Evolutionary conservation across 148 eudicot genomes (phyloP).

Genomic region (Vaccinium myrtillus): DNA sequence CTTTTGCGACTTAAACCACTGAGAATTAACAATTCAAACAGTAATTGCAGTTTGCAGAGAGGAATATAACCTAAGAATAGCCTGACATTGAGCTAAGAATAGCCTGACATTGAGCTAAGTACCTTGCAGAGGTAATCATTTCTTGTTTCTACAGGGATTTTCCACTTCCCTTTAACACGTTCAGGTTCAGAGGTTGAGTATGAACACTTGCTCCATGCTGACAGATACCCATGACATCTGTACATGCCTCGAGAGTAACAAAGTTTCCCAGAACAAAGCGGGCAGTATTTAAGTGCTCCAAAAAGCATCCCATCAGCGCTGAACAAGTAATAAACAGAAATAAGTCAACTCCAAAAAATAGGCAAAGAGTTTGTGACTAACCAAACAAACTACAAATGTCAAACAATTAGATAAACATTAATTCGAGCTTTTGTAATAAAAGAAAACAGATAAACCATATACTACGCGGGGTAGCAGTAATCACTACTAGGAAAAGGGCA

Average conservation of each 20-base stretch:
- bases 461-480: background rate
- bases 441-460: background rate
- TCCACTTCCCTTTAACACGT: conserved; percentile 87
- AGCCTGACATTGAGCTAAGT: conserved; percentile 13
- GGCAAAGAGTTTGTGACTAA: background rate
- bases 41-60: conserved; percentile 13
- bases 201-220: conserved; percentile 95
- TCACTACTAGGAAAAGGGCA: background rate
- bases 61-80: conserved; percentile 5
- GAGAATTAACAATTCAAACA: conserved; percentile 25
- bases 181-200: conserved; percentile 70
- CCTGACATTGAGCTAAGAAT: background rate
- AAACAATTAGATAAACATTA: background rate
- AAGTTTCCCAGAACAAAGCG: conserved; percentile 73
- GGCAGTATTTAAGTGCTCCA: conserved; percentile 70
- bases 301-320: conserved; percentile 99
- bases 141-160: conserved; percentile 70
- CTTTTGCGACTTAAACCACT: conserved; percentile 89
- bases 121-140: conserved; percentile 86
- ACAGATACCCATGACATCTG: conserved; percentile 69
- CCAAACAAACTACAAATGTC: background rate
- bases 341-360: background rate
- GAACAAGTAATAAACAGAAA: conserved; percentile 21
- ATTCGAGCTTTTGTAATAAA: background rate
- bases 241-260: conserved; percentile 72